Evolutionary conservation across 768 basidiomycete species (phyloP), one percentile per base, ranked within the genome.

Genomic region (Mycena vulgaris): DNA sequence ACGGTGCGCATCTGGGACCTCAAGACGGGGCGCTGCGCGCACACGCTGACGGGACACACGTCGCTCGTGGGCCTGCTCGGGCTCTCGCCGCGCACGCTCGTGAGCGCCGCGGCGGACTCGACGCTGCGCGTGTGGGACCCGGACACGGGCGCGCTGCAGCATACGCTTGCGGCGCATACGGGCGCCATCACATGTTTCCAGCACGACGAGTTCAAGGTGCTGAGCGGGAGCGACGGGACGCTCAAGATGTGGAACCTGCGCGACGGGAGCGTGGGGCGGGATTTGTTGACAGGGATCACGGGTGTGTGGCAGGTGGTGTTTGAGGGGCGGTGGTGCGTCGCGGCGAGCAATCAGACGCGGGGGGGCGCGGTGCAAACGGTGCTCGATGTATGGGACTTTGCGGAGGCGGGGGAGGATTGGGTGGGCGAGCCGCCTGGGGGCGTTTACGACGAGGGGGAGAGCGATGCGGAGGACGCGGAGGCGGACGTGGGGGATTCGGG

Each of bases 111-210:
- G 0, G 97, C 97, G 23, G 97, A 99, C 79, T 96, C 95, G 25
- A 97, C 96, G 0, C 84, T 99, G 10, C 92, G 97, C 10, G 89
- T 99, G 47, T 99, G 97, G 97, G 93, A 99, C 76, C 94, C 96
- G 2, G 90, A 92, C 40, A 89, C 89, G 0, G 95, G 95, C 63
- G 90, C 91, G 66, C 85, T 95, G 33, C 90, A 89, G 42, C 93
- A 96, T 73, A 91, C 92, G 0, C 88, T 99, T 33, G 91, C 92
- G 5, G 95, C 95, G 1, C 97, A 99, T 79, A 93, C 93, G 8
- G 97, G 97, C 25, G 96, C 97, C n/a, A 99, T 99, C 74, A 99
- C 98, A 21, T 99, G 97, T 83, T 98, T 99, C 87, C 96, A 97
- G 80, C 96, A 98, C 74, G 97, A 99, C 79, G 97, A 99, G 79